phyloP scores from a whole-genome alignment of 2,329 filamentous ascomycete genomes.

The Calycina marina region DNA sequence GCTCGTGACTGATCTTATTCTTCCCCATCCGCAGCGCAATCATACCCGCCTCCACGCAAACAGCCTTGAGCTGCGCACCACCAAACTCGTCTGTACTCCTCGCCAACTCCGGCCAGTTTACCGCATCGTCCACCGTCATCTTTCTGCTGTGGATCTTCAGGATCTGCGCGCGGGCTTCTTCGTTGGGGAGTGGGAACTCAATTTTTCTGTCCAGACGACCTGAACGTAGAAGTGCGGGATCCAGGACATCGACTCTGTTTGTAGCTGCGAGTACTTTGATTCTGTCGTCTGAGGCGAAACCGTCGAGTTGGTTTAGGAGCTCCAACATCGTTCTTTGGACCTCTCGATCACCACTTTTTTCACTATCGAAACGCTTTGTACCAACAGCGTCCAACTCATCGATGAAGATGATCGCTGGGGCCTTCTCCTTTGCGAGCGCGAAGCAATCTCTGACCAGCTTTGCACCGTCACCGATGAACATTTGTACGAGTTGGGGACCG shows the following conservation, averaged over 20 bases:
- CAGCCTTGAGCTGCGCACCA: constrained; percentile 92
- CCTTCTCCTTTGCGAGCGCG: constrained; percentile 95
- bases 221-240: constrained; percentile 80
- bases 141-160: constrained; percentile 94
- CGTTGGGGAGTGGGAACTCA: constrained; percentile 94
- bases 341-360: constrained; percentile 95
- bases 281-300: constrained; percentile 90
- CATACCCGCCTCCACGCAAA: constrained; percentile 98
- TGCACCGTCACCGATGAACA: constrained; percentile 98
- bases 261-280: constrained; percentile 95
- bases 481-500: constrained; percentile 93
- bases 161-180: constrained; percentile 94
- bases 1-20: constrained; percentile 93
- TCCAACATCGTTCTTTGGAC: constrained; percentile 99
- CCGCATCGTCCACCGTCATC: constrained; percentile 85
- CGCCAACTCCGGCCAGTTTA: constrained; percentile 94
- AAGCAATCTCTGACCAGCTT: constrained; percentile 97
- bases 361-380: constrained; percentile 96
- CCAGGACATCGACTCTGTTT: constrained; percentile 86
- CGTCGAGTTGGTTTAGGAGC: constrained; percentile 93
- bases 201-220: constrained; percentile 94
- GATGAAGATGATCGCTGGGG: constrained; percentile 98
- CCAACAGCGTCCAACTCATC: constrained; percentile 97
- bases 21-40: constrained; percentile 89
- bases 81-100: constrained; percentile 97